Evolutionary conservation across 2,329 filamentous ascomycete species (phyloP).

Genomic region (Neurospora sp.): DNA sequence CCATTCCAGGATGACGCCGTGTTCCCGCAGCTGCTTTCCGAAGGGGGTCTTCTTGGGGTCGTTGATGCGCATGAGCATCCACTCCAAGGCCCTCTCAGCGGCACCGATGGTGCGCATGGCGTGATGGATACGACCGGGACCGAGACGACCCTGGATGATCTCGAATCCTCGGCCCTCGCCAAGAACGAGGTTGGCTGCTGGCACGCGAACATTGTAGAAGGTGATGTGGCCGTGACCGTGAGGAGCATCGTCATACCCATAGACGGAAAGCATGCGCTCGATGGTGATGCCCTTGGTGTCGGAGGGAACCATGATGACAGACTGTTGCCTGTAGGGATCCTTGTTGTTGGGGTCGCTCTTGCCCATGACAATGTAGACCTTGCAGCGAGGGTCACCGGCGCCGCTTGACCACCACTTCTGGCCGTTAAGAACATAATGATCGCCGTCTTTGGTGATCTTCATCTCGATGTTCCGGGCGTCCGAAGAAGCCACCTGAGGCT

Average conservation of each 20-base stretch:
- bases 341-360: constrained; percentile 71
- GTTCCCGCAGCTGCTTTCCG: constrained; percentile 74
- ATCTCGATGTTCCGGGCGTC: constrained; percentile 92
- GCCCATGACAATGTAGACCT: constrained; percentile 94
- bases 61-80: constrained; percentile 90
- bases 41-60: constrained; percentile 87
- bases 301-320: constrained; percentile 80
- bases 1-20: constrained; percentile 93
- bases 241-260: constrained; percentile 96
- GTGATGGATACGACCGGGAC: constrained; percentile 94
- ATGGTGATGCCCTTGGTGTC: constrained; percentile 79
- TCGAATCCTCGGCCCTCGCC: constrained; percentile 93
- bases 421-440: constrained; percentile 87
- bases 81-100: constrained; percentile 85
- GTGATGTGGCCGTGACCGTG: constrained; percentile 91
- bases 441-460: constrained; percentile 70
- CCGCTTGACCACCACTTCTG: constrained; percentile 99
- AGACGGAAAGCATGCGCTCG: constrained; percentile 86
- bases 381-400: constrained; percentile 84
- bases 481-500: constrained; percentile 77
- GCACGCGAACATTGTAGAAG: constrained; percentile 86
- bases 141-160: constrained; percentile 94
- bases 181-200: constrained; percentile 73
- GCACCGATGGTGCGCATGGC: constrained; percentile 92
- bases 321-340: constrained; percentile 82